A percentile compares a stretch with the other conserved stretches of the same genome.
Evolutionary conservation across 139 green algal species (phyloP).

Genomic region (Chlorella ohadii): DNA sequence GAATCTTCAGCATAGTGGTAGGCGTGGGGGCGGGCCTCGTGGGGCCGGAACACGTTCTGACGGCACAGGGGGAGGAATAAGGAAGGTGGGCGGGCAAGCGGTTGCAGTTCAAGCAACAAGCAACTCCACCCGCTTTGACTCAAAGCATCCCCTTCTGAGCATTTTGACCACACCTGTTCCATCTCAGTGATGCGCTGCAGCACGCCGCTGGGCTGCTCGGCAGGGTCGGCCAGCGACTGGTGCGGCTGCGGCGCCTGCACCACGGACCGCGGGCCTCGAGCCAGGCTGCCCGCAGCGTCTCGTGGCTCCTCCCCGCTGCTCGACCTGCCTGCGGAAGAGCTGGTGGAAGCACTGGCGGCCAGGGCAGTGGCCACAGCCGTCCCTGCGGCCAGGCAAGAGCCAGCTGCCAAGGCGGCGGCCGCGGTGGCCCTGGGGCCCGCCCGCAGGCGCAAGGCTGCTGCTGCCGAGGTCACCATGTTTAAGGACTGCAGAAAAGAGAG

Average conservation of each 20-base stretch:
- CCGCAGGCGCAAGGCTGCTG: too few species aligned
- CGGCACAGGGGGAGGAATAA: not conserved
- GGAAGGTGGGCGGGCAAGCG: not conserved
- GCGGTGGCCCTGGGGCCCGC: too few species aligned
- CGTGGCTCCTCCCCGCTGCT: not conserved
- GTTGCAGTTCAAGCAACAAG: not conserved
- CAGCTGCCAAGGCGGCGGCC: too few species aligned
- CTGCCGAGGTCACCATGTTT: too few species aligned
- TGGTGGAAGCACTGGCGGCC: too few species aligned
- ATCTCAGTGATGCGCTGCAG: not conserved
- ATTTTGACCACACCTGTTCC: not conserved
- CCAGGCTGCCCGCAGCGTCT: not conserved
- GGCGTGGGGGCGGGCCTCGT: not conserved
- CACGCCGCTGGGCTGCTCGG: not conserved
- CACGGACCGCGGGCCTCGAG: not conserved
- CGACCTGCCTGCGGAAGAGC: too few species aligned
- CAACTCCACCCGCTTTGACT: too few species aligned
- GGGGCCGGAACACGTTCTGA: not conserved
- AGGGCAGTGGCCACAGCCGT: too few species aligned
- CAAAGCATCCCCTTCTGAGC: too few species aligned
- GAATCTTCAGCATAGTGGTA: constrained; percentile 10
- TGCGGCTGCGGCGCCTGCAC: not conserved
- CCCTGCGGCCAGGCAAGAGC: too few species aligned
- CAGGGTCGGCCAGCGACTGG: not conserved
- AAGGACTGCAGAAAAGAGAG: too few species aligned